Conservation (phyloP, 441 rosid species). For the Adansonia grandidieri region DNA sequence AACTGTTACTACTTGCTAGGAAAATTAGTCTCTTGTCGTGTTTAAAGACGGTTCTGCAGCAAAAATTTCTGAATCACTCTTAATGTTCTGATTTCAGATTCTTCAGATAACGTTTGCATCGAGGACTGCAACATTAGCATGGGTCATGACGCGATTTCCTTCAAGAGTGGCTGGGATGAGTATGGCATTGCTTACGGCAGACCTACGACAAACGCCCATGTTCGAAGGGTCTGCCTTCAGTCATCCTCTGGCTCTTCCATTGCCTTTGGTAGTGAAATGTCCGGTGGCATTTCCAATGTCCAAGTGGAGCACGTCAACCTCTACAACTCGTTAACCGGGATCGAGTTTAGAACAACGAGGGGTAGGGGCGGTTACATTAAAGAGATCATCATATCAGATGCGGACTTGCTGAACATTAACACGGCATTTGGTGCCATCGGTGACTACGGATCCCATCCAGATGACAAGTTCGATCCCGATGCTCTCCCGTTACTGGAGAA, state of each 20-base stretch:
- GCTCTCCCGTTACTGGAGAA: constrained; percentile 60
- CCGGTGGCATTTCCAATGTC: constrained; percentile 77
- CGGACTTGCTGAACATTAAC: constrained; percentile 40
- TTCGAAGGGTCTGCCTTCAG: constrained; percentile 60
- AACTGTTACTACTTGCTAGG: not conserved
- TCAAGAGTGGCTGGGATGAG: constrained; percentile 97
- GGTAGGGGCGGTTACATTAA: constrained; percentile 86
- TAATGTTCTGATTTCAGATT: constrained; percentile 53
- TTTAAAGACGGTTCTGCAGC: not conserved
- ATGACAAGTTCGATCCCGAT: constrained; percentile 63
- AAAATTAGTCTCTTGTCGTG: not conserved
- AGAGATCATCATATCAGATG: constrained; percentile 51
- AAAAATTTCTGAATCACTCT: constrained; percentile 8
- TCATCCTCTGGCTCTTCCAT: constrained; percentile 72
- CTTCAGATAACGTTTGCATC: constrained; percentile 78
- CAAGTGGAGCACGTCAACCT: constrained; percentile 48
- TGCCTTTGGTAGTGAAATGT: constrained; percentile 95
- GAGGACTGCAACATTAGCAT: constrained; percentile 72
- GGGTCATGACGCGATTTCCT: constrained; percentile 75
- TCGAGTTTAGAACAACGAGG: constrained; percentile 65
- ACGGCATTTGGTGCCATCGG: constrained; percentile 61
- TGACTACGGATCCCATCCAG: constrained; percentile 69
- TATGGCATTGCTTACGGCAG: constrained; percentile 75
- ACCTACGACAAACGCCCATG: constrained; percentile 58
- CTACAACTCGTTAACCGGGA: constrained; percentile 54